These are phyloP conservation scores for Polychytrium aggregatum DNA, from an alignment of 192 early-diverging fungal species.

Conservation along the genomic window DNA sequence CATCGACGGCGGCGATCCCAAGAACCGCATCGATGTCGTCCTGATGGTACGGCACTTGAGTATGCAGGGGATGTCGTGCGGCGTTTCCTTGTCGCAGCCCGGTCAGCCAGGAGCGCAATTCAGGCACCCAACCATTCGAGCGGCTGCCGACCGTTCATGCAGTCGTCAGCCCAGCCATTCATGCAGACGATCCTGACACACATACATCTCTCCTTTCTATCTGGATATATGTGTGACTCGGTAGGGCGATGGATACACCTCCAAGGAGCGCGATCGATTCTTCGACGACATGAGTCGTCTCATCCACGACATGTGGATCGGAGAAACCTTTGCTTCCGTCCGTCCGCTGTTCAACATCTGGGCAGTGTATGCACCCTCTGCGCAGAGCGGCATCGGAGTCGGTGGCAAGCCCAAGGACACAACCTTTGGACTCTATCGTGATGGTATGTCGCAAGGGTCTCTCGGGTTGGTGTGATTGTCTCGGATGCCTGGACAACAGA, in stretches of 20 bases:
- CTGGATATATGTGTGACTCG: too few species aligned
- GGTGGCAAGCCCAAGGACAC: slow-evolving; percentile 39
- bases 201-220: too few species aligned
- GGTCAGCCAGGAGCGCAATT: too few species aligned
- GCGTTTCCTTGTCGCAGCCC: too few species aligned
- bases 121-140: too few species aligned
- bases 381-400: slow-evolving; percentile 41
- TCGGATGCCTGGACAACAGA: too few species aligned
- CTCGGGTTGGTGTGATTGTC: too few species aligned
- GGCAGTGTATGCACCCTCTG: slow-evolving; percentile 36
- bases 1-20: slow-evolving; percentile 34
- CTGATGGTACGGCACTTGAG: slow-evolving; percentile 27
- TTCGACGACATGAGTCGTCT: slow-evolving; percentile 43
- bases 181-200: too few species aligned
- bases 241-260: slow-evolving; percentile 47
- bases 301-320: slow-evolving; percentile 41
- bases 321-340: slow-evolving; percentile 36
- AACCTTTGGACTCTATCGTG: slow-evolving; percentile 46
- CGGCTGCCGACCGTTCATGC: too few species aligned
- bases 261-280: slow-evolving; percentile 31
- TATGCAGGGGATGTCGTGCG: too few species aligned
- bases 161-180: too few species aligned
- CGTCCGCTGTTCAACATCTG: slow-evolving; percentile 49
- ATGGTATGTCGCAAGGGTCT: too few species aligned
- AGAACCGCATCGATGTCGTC: slow-evolving; percentile 47